Percentiles rank a stretch among this genome's conserved stretches.
These are phyloP conservation scores for Ophiocordyceps polyrhachis-furcata DNA, from an alignment of 2,329 filamentous ascomycete genomes.

Conservation along the genomic window DNA sequence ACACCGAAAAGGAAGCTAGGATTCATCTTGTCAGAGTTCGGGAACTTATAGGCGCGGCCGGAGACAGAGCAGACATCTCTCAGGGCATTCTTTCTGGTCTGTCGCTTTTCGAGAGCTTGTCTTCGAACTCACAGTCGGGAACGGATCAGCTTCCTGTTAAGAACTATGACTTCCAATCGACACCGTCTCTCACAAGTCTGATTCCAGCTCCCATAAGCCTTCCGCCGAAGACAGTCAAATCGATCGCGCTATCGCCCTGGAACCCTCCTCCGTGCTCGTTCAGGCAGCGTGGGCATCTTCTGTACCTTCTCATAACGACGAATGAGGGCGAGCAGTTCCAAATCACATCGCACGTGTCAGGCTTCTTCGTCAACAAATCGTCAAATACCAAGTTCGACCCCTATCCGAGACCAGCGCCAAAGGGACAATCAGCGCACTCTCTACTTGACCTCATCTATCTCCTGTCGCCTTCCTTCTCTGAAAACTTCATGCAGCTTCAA, in stretches of 20 bases:
- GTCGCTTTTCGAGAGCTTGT: slow-evolving; percentile 71
- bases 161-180: slow-evolving; percentile 59
- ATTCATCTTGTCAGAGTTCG: slow-evolving; percentile 83
- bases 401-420: slow-evolving; percentile 58
- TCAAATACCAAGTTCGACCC: slow-evolving; percentile 93
- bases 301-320: slow-evolving; percentile 78
- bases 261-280: slow-evolving; percentile 89
- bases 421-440: slow-evolving; percentile 66
- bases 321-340: slow-evolving; percentile 91
- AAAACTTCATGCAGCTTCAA: slow-evolving; percentile 59
- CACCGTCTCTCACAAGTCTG: slow-evolving; percentile 49
- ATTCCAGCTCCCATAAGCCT: slow-evolving; percentile 47
- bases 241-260: slow-evolving; percentile 77
- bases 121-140: slow-evolving; percentile 25
- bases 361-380: slow-evolving; percentile 94
- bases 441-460: slow-evolving; percentile 61
- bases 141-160: slow-evolving; percentile 26
- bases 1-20: slow-evolving; percentile 94
- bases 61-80: slow-evolving; percentile 69
- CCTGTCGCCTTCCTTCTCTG: slow-evolving; percentile 67
- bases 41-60: slow-evolving; percentile 82
- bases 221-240: slow-evolving; percentile 79
- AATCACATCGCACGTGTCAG: slow-evolving; percentile 81
- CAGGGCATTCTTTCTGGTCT: slow-evolving; percentile 72
- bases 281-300: slow-evolving; percentile 75